Conservation (phyloP, 177 flowering plant species). For the Vitis hybrid region DNA sequence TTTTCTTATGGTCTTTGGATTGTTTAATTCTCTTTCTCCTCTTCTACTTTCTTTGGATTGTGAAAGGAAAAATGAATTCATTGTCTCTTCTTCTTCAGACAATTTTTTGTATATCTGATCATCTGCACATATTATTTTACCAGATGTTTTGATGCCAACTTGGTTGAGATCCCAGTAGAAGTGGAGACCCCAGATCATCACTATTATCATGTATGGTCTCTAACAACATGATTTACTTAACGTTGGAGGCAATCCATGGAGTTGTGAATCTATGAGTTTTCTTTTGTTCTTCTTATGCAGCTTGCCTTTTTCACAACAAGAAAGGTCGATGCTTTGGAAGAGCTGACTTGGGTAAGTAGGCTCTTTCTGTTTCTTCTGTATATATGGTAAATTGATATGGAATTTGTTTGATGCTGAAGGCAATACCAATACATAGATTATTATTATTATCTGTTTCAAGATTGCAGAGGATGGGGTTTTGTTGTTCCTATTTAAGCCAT, state of each 20-base stretch:
- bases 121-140: background rate
- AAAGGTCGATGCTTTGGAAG: constrained; percentile 46
- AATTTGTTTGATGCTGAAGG: too few relatives aligned
- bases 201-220: constrained; percentile 51
- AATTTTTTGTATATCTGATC: background rate
- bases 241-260: too few relatives aligned
- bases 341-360: constrained; percentile 53
- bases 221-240: too few relatives aligned
- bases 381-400: too few relatives aligned
- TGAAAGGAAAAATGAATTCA: too few relatives aligned
- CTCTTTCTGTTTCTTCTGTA: background rate
- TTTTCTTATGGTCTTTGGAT: background rate
- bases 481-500: too few relatives aligned
- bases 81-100: too few relatives aligned
- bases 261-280: background rate
- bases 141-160: constrained; percentile 49
- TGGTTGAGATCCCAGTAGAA: constrained; percentile 54
- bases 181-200: constrained; percentile 54
- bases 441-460: too few relatives aligned
- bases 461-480: too few relatives aligned
- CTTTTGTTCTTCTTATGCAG: constrained; percentile 24
- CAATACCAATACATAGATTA: too few relatives aligned
- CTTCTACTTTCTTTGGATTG: too few relatives aligned
- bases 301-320: constrained; percentile 56
- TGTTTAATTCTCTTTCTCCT: background rate